phyloP scores from a whole-genome alignment of 2,329 filamentous ascomycete genomes.

The Cladophialophora carrionii region DNA sequence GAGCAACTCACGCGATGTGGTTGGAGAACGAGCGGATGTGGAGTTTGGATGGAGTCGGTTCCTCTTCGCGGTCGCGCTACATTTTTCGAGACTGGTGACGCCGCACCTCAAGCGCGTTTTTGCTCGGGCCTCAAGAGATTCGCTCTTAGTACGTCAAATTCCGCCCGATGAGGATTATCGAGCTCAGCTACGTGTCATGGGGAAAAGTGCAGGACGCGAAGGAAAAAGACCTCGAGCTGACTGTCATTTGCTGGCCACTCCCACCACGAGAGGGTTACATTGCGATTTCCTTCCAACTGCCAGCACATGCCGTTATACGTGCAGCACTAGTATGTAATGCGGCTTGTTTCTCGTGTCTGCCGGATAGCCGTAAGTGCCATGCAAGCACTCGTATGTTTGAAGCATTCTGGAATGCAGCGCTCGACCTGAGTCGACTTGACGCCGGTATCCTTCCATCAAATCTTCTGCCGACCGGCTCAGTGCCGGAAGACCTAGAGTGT shows the following conservation, averaged over 20 bases:
- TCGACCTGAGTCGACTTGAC: not conserved
- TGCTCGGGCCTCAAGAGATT: not conserved
- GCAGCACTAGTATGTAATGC: not conserved
- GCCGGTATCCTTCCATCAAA: not conserved
- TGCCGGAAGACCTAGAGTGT: conserved; percentile 10
- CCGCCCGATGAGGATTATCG: conserved; percentile 10
- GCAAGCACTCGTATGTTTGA: not conserved
- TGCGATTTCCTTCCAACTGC: conserved; percentile 7
- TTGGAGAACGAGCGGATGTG: conserved; percentile 11
- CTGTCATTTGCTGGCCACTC: conserved; percentile 7
- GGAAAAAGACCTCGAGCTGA: conserved; percentile 5
- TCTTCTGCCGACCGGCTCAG: conserved; percentile 5
- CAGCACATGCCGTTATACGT: not conserved
- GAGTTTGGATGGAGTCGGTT: conserved; percentile 1
- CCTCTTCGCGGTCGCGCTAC: conserved; percentile 12
- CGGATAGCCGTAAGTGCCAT: not conserved
- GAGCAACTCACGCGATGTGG: conserved; percentile 21
- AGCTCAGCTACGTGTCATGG: not conserved
- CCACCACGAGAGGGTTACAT: conserved; percentile 18
- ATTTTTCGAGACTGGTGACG: conserved; percentile 16
- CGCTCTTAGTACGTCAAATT: conserved; percentile 6
- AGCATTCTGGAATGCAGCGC: not conserved
- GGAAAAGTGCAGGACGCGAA: conserved; percentile 2
- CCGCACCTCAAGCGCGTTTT: conserved; percentile 13
- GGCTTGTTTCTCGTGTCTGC: not conserved